Conservation (phyloP, 2,329 filamentous ascomycete species). For the Hymenoscyphus albidus region DNA sequence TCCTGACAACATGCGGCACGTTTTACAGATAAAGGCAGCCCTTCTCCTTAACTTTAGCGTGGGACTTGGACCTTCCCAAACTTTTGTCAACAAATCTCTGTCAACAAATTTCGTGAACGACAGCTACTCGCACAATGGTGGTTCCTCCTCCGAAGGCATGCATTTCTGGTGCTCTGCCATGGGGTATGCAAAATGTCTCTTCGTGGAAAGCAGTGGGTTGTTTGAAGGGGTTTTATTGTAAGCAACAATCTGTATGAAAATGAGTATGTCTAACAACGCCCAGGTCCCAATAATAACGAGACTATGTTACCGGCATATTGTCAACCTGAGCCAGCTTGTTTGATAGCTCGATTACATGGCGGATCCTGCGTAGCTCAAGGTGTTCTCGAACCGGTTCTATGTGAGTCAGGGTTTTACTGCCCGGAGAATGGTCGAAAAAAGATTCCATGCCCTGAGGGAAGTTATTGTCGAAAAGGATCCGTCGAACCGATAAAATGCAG, state of each 20-base stretch:
- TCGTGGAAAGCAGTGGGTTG: conserved; percentile 16
- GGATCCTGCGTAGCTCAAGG: conserved; percentile 21
- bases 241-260: background rate
- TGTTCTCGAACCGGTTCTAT: conserved; percentile 48
- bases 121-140: background rate
- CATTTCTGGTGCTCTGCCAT: conserved; percentile 9
- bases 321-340: conserved; percentile 23
- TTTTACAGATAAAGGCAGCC: no score
- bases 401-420: conserved; percentile 48
- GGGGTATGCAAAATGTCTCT: conserved; percentile 17
- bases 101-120: background rate
- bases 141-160: background rate
- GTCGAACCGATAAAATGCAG: conserved; percentile 45
- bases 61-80: background rate
- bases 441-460: conserved; percentile 43
- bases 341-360: conserved; percentile 18
- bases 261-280: background rate
- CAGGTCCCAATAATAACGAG: conserved; percentile 24
- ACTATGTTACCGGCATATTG: conserved; percentile 28
- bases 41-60: background rate
- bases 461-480: conserved; percentile 50
- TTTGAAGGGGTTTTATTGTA: conserved; percentile 20
- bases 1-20: no score
- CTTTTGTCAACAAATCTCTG: background rate
- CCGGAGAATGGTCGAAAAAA: conserved; percentile 37